These are phyloP conservation scores for Aspergillus hortae DNA, from an alignment of 2,329 filamentous ascomycete genomes.

Conservation along the genomic window DNA sequence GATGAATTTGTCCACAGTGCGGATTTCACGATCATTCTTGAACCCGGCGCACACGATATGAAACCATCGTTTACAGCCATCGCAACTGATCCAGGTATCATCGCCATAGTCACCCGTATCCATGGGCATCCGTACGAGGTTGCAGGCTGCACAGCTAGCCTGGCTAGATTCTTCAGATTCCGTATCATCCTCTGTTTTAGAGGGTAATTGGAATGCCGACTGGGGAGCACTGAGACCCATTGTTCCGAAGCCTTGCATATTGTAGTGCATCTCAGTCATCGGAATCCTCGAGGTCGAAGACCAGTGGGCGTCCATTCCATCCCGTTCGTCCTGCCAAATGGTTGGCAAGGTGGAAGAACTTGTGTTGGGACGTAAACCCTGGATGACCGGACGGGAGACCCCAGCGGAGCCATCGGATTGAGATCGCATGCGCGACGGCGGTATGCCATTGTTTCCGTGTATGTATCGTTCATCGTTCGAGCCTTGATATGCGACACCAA, in stretches of 20 bases:
- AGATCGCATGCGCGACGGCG: slow-evolving; percentile 37
- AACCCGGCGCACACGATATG: slow-evolving; percentile 66
- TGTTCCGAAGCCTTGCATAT: slow-evolving; percentile 5
- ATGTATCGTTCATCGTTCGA: slow-evolving; percentile 16
- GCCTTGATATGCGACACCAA: slow-evolving; percentile 13
- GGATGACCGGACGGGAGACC: slow-evolving; percentile 34
- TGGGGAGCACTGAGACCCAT: slow-evolving; percentile 2
- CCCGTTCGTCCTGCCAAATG: slow-evolving; percentile 30
- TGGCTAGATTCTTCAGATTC: slow-evolving; percentile 29
- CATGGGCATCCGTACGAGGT: slow-evolving; percentile 50
- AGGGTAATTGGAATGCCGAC: slow-evolving; percentile 14
- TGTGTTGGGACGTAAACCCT: slow-evolving; percentile 35
- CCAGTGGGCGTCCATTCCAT: slow-evolving; percentile 13
- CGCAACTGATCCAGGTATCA: slow-evolving; percentile 62
- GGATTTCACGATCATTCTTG: slow-evolving; percentile 60
- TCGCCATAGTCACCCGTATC: slow-evolving; percentile 53
- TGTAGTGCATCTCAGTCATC: slow-evolving; percentile 10
- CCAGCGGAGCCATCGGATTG: slow-evolving; percentile 41
- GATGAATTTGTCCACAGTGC: slow-evolving; percentile 66
- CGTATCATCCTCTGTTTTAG: slow-evolving; percentile 28
- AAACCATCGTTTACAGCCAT: slow-evolving; percentile 66
- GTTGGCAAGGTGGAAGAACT: slow-evolving; percentile 34
- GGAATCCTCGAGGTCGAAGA: slow-evolving; percentile 6
- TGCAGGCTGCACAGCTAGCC: slow-evolving; percentile 56
- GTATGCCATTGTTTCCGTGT: slow-evolving; percentile 18